A percentile compares a stretch with the other conserved stretches of the same genome.
phyloP scores from a whole-genome alignment of 2,329 filamentous ascomycete species.

The Lasiodiplodia hormozganensis region DNA sequence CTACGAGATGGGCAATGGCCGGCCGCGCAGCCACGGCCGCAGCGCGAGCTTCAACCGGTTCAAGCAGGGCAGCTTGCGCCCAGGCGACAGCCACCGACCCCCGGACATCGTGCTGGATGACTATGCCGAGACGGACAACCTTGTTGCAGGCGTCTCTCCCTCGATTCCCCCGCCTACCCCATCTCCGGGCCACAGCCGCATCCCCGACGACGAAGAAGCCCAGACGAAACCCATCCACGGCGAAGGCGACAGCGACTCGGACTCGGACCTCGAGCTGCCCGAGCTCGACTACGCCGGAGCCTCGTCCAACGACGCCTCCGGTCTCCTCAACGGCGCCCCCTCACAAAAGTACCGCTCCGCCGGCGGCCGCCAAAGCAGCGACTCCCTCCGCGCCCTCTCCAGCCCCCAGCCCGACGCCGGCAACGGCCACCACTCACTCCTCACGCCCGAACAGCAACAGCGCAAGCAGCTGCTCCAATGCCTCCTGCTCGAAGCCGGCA shows the following conservation, averaged over 20 bases:
- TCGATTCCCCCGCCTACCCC: slow-evolving; percentile 34
- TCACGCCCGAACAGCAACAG: slow-evolving; percentile 41
- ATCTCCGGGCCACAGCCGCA: neutral
- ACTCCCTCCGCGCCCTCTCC: slow-evolving; percentile 5
- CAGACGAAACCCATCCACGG: slow-evolving; percentile 25
- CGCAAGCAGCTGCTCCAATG: slow-evolving; percentile 75
- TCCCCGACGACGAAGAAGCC: slow-evolving; percentile 17
- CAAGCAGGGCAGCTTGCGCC: slow-evolving; percentile 31
- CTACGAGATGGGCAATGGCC: slow-evolving; percentile 28
- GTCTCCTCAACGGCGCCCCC: slow-evolving; percentile 39
- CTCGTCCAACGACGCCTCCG: slow-evolving; percentile 39
- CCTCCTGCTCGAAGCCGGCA: slow-evolving; percentile 76
- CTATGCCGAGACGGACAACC: slow-evolving; percentile 39
- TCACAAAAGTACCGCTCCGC: slow-evolving; percentile 32
- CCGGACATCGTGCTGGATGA: slow-evolving; percentile 44
- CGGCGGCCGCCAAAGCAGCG: neutral
- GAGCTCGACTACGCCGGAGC: slow-evolving; percentile 39
- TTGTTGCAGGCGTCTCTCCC: slow-evolving; percentile 44
- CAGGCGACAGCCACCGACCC: slow-evolving; percentile 33
- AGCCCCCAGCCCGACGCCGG: neutral
- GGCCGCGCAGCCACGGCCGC: slow-evolving; percentile 39
- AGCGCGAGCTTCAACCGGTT: slow-evolving; percentile 43
- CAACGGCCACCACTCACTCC: slow-evolving; percentile 20
- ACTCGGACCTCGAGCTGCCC: slow-evolving; percentile 40
- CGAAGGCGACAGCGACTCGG: slow-evolving; percentile 41